Evolutionary conservation across 1,284 basidiomycete genomes (phyloP).

Genomic region (Malassezia sp.): DNA sequence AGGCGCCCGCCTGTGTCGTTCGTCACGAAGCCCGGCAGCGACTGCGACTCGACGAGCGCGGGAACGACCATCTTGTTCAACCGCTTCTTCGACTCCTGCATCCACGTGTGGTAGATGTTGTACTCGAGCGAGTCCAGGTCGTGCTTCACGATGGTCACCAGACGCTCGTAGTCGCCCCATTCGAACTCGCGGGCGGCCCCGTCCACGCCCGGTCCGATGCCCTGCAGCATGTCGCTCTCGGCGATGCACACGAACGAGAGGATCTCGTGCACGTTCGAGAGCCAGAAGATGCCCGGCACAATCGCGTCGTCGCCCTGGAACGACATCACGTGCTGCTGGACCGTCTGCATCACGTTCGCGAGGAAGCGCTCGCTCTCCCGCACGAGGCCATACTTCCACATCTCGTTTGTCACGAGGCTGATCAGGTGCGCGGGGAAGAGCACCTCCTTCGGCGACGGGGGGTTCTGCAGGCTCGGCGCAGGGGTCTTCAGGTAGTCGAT

Average conservation of each 20-base stretch:
- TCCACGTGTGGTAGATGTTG: constrained; percentile 99
- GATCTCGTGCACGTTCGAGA: constrained; percentile 99
- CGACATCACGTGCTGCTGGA: constrained; percentile 90
- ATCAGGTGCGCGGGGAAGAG: constrained; percentile 99
- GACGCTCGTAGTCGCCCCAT: constrained; percentile 90
- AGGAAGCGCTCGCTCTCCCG: constrained; percentile 93
- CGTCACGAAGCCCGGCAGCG: constrained; percentile 91
- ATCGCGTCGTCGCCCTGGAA: constrained; percentile 91
- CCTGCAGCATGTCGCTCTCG: constrained; percentile 94
- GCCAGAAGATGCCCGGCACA: constrained; percentile 93
- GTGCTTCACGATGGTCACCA: constrained; percentile 95
- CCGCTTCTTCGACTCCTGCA: constrained; percentile 95
- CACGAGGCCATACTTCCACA: constrained; percentile 99
- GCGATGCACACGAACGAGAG: constrained; percentile 97
- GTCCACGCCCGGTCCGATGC: constrained; percentile 81
- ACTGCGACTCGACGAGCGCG: constrained; percentile 92
- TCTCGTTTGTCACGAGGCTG: constrained; percentile 92
- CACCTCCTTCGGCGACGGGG: constrained; percentile 89
- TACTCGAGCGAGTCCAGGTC: constrained; percentile 97
- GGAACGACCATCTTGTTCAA: constrained; percentile 97
- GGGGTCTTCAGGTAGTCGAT: constrained; percentile 88
- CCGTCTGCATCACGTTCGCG: constrained; percentile 96
- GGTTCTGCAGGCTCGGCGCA: constrained; percentile 75
- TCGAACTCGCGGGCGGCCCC: constrained; percentile 84
- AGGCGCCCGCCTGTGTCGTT: constrained; percentile 82